phyloP scores from a whole-genome alignment of 2,329 filamentous ascomycete species.

The Cladosporium sp. region DNA sequence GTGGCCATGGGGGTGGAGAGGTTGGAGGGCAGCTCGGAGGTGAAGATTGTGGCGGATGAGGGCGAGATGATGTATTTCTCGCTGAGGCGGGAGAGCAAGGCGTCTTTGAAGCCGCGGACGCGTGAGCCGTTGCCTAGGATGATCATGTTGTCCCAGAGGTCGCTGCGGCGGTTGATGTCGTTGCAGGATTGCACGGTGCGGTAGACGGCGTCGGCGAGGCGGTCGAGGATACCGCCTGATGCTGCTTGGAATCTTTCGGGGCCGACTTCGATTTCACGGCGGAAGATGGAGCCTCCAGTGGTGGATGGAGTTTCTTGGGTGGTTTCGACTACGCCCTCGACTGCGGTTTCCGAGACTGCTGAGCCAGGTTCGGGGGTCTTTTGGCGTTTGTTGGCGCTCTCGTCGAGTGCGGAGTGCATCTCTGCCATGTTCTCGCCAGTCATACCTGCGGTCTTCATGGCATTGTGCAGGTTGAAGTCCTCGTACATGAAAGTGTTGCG shows the following conservation, averaged over 20 bases:
- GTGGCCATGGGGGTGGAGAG: slow-evolving; percentile 87
- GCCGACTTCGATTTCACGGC: slow-evolving; percentile 68
- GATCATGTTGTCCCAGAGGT: slow-evolving; percentile 87
- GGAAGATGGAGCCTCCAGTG: slow-evolving; percentile 29
- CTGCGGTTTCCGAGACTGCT: slow-evolving; percentile 30
- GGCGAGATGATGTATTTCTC: slow-evolving; percentile 87
- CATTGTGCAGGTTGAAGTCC: slow-evolving; percentile 54
- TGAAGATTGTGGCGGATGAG: slow-evolving; percentile 91
- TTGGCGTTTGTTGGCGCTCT: slow-evolving; percentile 38
- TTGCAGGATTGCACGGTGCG: slow-evolving; percentile 76
- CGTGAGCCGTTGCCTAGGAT: slow-evolving; percentile 83
- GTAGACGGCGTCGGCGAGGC: slow-evolving; percentile 79
- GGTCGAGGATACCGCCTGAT: slow-evolving; percentile 69
- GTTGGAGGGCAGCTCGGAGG: slow-evolving; percentile 90
- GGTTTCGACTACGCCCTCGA: slow-evolving; percentile 27
- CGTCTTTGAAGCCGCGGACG: slow-evolving; percentile 76
- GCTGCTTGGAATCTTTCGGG: slow-evolving; percentile 64
- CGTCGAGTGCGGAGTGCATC: slow-evolving; percentile 49
- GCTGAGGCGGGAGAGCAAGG: slow-evolving; percentile 72
- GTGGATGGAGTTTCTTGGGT: slow-evolving; percentile 18
- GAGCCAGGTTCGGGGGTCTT: slow-evolving; percentile 34
- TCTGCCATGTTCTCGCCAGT: slow-evolving; percentile 44
- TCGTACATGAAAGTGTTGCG: slow-evolving; percentile 70
- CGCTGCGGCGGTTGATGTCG: slow-evolving; percentile 75
- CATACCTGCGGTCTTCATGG: slow-evolving; percentile 48